Base-by-base conservation (phyloP, 345 rosid genomes). In the Citrus australasica region DNA sequence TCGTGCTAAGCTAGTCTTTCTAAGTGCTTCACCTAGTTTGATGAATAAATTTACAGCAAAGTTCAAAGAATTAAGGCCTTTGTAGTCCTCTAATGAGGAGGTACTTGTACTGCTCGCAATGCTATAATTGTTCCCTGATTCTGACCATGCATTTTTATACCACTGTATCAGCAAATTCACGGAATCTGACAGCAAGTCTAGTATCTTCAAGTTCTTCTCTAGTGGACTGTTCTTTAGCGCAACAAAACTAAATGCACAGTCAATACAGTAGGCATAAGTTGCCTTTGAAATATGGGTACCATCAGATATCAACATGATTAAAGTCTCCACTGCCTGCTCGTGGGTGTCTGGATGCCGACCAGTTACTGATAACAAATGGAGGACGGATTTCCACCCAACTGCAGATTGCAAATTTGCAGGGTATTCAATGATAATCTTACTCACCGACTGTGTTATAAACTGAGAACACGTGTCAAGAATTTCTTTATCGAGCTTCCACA, bases 401-500 rank as follows among this genome's bases (percentile, higher is more conserved):
- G 79, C 85, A 4, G 94, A 83, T 17, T 90, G 97, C 28, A 96
- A 19, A 87, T 90, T 91, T 33, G 78, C 85, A 17, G 95, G 88
- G 76, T 83, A 85, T 42, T 91, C 91, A 3, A 81, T 76, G 11
- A 96, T 79, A n/a, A 96, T 86, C 82, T 80, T 88, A 88, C 91
- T 88, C 4, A 87, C 86, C 1, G 91, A 86, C 74, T 90, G 88
- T 13, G 87, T 87, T 79, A 96, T 91, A 71, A 74, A 32, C 73
- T 85, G 92, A 16, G 85, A 83, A 40, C 94, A 91, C 1, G 93
- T 88, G 8, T 96, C 97, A 0, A 96, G 93, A 51, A 91, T 86
- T 53, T 96, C 97, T 77, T 94, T 96, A 67, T 96, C 98, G 16
- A 94, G 88, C 80, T 89, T 91, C 95, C 97, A 92, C 98, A 92